Evolutionary conservation across 2,329 filamentous ascomycete species (phyloP).

Genomic region (Pseudocercospora cruenta): DNA sequence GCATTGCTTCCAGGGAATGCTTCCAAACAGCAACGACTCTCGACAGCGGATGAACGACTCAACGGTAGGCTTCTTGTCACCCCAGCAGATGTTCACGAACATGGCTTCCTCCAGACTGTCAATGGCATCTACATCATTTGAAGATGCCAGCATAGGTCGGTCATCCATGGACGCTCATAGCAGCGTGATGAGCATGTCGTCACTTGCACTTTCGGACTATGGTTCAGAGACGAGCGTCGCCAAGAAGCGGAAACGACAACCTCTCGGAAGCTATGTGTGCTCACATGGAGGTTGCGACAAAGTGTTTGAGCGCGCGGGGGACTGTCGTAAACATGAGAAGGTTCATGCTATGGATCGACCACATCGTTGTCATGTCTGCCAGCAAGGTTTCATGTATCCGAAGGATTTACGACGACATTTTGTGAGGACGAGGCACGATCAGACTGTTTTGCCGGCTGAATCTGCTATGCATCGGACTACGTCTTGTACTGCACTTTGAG

Average conservation of each 20-base stretch:
- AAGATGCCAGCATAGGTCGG: conserved; percentile 11
- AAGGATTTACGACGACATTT: conserved; percentile 25
- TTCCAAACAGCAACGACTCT: not conserved
- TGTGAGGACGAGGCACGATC: conserved; percentile 1
- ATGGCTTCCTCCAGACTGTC: not conserved
- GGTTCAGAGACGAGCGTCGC: conserved; percentile 19
- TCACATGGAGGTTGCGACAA: conserved; percentile 13
- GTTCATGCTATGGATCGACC: conserved; percentile 18
- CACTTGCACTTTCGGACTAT: conserved; percentile 13
- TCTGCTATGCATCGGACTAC: not conserved
- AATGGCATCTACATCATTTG: conserved; percentile 1
- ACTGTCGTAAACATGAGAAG: conserved; percentile 26
- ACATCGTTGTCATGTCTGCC: conserved; percentile 19
- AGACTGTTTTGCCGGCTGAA: not conserved
- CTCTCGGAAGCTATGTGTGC: conserved; percentile 19
- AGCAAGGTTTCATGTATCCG: conserved; percentile 20
- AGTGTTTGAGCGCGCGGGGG: conserved; percentile 24
- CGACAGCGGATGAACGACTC: no score
- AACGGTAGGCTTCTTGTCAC: no score
- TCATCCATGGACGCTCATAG: conserved; percentile 16
- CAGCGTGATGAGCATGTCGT: conserved; percentile 6
- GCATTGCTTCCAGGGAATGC: not conserved
- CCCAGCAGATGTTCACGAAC: not conserved
- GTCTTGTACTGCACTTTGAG: not conserved
- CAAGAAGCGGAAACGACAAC: conserved; percentile 22